Conservation (phyloP, 768 basidiomycete genomes). For the Trametes cingulata region DNA sequence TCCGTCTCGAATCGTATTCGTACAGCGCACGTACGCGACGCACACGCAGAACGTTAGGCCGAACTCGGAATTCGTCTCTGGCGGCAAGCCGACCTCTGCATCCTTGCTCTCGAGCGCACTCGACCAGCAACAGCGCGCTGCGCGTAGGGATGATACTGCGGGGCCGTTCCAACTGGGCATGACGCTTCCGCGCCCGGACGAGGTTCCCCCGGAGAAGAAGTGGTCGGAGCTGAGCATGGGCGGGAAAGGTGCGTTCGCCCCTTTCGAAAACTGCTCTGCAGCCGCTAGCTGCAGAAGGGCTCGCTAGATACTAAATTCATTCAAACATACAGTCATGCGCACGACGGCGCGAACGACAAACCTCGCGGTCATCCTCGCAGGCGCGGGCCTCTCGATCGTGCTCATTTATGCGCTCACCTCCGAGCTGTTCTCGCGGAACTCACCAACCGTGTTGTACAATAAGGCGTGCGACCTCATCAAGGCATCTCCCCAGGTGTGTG, state of each 20-base stretch:
- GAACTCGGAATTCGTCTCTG: not conserved
- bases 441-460: constrained; percentile 78
- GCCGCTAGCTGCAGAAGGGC: no score
- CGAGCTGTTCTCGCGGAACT: constrained; percentile 86
- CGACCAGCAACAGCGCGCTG: constrained; percentile 52
- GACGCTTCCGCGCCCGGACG: constrained; percentile 53
- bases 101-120: constrained; percentile 65
- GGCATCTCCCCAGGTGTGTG: constrained; percentile 47
- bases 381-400: constrained; percentile 78
- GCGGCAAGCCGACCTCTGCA: constrained; percentile 27
- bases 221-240: constrained; percentile 79
- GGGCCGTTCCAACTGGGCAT: constrained; percentile 81
- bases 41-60: constrained; percentile 30
- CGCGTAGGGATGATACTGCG: constrained; percentile 54
- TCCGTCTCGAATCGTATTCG: not conserved
- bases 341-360: constrained; percentile 54
- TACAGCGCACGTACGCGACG: constrained; percentile 43
- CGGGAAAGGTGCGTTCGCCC: constrained; percentile 64
- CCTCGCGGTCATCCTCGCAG: constrained; percentile 60
- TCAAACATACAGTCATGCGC: constrained; percentile 57
- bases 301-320: no score
- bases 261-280: not conserved
- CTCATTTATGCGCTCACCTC: constrained; percentile 79
- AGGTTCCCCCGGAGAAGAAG: constrained; percentile 59
- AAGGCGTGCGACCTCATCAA: constrained; percentile 54